These are phyloP conservation scores for Dillenia turbinata DNA, from an alignment of 164 flowering plant genomes.

Conservation along the genomic window DNA sequence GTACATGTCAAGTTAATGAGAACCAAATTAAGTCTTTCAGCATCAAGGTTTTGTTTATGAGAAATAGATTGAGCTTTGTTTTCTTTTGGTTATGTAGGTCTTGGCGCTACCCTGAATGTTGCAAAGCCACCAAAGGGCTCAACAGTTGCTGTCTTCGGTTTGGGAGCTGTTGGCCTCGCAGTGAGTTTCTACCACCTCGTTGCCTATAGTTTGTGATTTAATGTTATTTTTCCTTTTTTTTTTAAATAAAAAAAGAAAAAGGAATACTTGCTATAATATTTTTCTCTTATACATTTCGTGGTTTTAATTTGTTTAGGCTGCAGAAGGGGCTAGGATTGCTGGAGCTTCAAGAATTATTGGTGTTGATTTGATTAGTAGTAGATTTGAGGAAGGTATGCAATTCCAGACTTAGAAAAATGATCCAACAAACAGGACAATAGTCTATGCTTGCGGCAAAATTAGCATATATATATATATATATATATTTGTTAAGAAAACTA, in stretches of 20 bases:
- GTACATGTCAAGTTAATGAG: slow-evolving; percentile 11
- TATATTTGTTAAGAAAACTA: no score
- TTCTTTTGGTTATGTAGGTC: slow-evolving; percentile 21
- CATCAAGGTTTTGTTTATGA: background rate
- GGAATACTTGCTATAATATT: background rate
- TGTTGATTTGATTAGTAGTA: slow-evolving; percentile 40
- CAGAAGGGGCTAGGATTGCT: slow-evolving; percentile 57
- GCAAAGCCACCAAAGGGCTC: slow-evolving; percentile 56
- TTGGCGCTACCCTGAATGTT: slow-evolving; percentile 58
- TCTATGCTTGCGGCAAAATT: no score
- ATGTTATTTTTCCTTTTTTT: background rate
- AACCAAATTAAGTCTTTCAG: background rate
- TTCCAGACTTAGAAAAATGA: background rate
- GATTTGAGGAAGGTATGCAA: slow-evolving; percentile 39
- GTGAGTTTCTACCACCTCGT: slow-evolving; percentile 22
- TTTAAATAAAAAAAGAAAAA: no score
- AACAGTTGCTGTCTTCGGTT: slow-evolving; percentile 54
- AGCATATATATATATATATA: no score
- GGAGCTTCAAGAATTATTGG: slow-evolving; percentile 72
- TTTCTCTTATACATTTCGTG: no score
- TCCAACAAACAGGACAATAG: no score
- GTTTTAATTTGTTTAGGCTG: slow-evolving; percentile 30
- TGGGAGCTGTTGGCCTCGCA: slow-evolving; percentile 72
- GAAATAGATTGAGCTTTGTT: background rate
- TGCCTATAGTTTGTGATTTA: background rate